A percentile compares a stretch with the other conserved stretches of the same genome.
phyloP scores from a whole-genome alignment of 2,329 filamentous ascomycete genomes.

The Aspergillus candidus region DNA sequence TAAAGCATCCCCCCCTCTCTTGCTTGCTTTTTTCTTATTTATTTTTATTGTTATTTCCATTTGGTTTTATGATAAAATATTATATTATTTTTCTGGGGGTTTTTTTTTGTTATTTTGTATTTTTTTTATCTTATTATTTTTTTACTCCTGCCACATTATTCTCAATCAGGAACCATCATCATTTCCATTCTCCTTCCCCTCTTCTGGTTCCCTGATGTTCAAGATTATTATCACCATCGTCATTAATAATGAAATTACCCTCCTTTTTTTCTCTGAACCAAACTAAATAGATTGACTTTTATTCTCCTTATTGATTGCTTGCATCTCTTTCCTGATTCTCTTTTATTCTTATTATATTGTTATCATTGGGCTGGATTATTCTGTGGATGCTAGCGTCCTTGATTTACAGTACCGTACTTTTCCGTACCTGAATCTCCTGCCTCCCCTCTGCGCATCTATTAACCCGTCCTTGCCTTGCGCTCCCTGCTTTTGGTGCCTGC shows the following conservation, averaged over 20 bases:
- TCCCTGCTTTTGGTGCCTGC: conserved; percentile 8
- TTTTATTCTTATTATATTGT: not conserved
- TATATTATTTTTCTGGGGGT: not conserved
- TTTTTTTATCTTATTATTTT: not conserved
- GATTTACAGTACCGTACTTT: not conserved
- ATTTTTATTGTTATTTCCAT: not conserved
- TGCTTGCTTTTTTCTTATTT: not conserved
- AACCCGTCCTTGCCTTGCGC: conserved; percentile 13
- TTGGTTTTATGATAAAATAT: not conserved
- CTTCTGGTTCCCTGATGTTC: no score
- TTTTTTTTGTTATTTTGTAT: not conserved
- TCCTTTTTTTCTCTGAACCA: no score
- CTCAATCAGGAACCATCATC: not conserved
- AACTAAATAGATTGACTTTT: not conserved
- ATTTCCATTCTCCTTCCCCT: no score
- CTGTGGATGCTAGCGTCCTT: no score
- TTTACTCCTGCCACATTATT: not conserved
- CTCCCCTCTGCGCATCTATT: not conserved
- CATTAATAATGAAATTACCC: no score
- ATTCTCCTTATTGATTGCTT: not conserved
- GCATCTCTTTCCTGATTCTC: not conserved
- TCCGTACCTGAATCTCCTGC: conserved; percentile 4
- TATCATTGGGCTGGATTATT: no score
- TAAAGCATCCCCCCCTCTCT: not conserved
- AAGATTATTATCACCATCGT: no score